Conservation (phyloP, 1,139 yeast species). For the Citeromyces siamensis region DNA sequence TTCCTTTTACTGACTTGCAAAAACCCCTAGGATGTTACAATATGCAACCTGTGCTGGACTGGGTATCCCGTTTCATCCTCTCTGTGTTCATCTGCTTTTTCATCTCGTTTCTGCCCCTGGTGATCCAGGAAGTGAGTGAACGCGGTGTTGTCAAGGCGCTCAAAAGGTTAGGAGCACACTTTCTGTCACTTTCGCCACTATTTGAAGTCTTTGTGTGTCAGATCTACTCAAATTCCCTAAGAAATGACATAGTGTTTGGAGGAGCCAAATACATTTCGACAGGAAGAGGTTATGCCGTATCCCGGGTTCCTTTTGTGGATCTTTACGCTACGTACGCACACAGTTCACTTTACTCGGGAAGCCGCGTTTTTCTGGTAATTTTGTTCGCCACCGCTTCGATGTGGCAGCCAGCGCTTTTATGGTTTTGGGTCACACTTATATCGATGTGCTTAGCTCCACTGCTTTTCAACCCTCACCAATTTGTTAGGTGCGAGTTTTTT, state of each 20-base stretch:
- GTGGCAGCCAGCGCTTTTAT: slow-evolving; percentile 67
- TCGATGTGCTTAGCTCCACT: slow-evolving; percentile 73
- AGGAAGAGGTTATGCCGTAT: slow-evolving; percentile 77
- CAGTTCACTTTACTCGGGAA: slow-evolving; percentile 56
- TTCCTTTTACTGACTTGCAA: slow-evolving; percentile 47
- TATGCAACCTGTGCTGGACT: slow-evolving; percentile 58
- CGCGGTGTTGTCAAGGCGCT: slow-evolving; percentile 58
- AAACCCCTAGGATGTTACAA: slow-evolving; percentile 67
- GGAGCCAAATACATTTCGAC: slow-evolving; percentile 80
- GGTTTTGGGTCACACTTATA: slow-evolving; percentile 75
- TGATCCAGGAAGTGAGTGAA: slow-evolving; percentile 72
- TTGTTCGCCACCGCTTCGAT: slow-evolving; percentile 53
- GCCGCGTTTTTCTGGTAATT: slow-evolving; percentile 40
- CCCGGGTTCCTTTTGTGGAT: slow-evolving; percentile 44
- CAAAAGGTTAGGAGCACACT: slow-evolving; percentile 47
- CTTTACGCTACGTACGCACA: slow-evolving; percentile 56
- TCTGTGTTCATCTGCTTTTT: slow-evolving; percentile 79
- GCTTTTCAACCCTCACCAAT: slow-evolving; percentile 81
- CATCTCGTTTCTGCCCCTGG: slow-evolving; percentile 69
- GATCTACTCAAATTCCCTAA: slow-evolving; percentile 61
- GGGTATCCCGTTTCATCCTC: slow-evolving; percentile 73
- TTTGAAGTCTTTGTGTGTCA: slow-evolving; percentile 87
- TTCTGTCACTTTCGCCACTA: slow-evolving; percentile 64
- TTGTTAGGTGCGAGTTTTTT: slow-evolving; percentile 54
- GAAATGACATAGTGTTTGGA: slow-evolving; percentile 61